phyloP scores from a whole-genome alignment of 805 yeast species.

The Monosporozyma unispora region DNA sequence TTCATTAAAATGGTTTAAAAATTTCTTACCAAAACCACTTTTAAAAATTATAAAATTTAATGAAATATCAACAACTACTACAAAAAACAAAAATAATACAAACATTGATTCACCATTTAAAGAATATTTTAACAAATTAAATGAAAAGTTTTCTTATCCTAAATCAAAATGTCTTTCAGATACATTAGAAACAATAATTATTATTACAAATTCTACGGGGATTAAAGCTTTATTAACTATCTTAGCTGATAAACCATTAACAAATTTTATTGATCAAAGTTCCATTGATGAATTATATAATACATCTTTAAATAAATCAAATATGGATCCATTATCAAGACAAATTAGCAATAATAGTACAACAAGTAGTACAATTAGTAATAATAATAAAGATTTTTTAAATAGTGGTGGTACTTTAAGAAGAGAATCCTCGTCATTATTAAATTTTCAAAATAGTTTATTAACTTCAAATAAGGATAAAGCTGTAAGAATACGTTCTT shows the following conservation, averaged over 20 bases:
- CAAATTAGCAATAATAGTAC: background rate
- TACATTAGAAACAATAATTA: conserved; percentile 19
- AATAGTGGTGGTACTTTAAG: conserved; percentile 8
- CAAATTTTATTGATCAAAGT: conserved; percentile 23
- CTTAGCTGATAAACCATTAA: conserved; percentile 27
- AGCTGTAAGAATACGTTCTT: conserved; percentile 25
- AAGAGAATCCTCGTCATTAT: conserved; percentile 25
- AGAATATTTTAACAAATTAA: conserved; percentile 24
- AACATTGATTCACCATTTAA: conserved; percentile 26
- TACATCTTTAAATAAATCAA: conserved; percentile 10
- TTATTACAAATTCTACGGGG: conserved; percentile 29
- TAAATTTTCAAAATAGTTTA: conserved; percentile 23
- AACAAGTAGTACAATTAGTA: background rate
- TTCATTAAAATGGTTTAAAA: conserved; percentile 27
- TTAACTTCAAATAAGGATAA: conserved; percentile 30
- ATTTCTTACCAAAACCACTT: conserved; percentile 18
- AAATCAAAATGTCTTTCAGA: background rate
- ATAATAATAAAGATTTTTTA: background rate
- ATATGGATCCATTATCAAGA: conserved; percentile 4
- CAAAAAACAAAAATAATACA: background rate
- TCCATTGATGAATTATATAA: conserved; percentile 23
- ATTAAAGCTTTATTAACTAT: conserved; percentile 29
- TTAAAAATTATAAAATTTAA: conserved; percentile 17
- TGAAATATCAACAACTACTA: background rate
- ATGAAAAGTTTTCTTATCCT: conserved; percentile 16